phyloP scores from a whole-genome alignment of 78 protist species.

The Capsaspora owczarzaki region DNA sequence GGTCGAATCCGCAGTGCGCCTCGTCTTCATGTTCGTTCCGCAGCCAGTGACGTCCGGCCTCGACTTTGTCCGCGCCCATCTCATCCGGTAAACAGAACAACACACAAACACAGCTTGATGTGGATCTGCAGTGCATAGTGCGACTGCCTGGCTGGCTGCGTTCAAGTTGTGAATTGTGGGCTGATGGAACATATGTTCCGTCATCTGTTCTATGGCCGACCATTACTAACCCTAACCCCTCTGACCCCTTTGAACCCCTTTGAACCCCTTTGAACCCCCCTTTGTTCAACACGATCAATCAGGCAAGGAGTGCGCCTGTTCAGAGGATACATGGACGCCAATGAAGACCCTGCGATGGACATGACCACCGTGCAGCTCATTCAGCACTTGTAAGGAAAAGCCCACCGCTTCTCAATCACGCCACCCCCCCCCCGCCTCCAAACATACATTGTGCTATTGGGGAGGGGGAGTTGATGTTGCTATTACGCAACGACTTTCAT shows the following conservation, averaged over 20 bases:
- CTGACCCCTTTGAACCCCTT: no score
- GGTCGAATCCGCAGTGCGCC: not conserved
- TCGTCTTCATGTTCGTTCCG: not conserved
- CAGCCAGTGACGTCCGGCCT: not conserved
- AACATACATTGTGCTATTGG: no score
- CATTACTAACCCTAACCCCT: no score
- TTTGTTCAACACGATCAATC: not conserved
- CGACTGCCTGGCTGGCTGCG: not conserved
- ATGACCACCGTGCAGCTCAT: not conserved
- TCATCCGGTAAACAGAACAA: not conserved
- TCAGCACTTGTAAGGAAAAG: not conserved
- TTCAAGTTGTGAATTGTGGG: not conserved
- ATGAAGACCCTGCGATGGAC: not conserved
- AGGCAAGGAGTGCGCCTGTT: not conserved
- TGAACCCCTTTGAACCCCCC: not conserved
- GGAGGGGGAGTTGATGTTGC: no score
- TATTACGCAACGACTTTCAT: no score
- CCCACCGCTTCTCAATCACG: no score
- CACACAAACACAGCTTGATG: no score
- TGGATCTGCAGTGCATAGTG: no score
- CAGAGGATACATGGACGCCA: not conserved
- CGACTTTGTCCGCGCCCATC: not conserved
- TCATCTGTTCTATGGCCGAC: no score
- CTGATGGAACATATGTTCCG: no score
- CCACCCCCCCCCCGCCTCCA: no score